Conservation (phyloP, 371 early-diverging fungal genomes). For the Lichtheimia ornata region DNA sequence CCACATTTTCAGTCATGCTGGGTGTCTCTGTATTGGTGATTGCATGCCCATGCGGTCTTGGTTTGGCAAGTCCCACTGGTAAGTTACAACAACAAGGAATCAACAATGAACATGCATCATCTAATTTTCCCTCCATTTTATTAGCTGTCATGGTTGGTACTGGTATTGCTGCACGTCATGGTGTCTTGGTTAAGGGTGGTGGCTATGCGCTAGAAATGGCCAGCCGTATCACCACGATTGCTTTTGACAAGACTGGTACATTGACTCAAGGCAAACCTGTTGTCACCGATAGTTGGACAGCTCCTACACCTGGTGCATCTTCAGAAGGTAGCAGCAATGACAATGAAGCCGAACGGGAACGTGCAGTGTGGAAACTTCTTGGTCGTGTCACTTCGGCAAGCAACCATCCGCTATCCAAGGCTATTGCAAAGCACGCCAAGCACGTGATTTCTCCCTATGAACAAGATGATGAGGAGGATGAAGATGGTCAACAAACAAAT, state of each 20-base stretch:
- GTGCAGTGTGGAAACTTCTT: constrained; percentile 42
- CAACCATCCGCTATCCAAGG: constrained; percentile 47
- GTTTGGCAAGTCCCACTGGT: constrained; percentile 81
- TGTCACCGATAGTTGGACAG: constrained; percentile 47
- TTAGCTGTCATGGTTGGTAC: constrained; percentile 90
- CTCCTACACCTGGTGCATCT: constrained; percentile 6
- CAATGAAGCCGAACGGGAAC: constrained; percentile 8
- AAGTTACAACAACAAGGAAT: neutral
- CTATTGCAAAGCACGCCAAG: constrained; percentile 41
- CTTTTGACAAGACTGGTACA: constrained; percentile 91
- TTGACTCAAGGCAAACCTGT: constrained; percentile 68
- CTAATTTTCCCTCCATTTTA: neutral
- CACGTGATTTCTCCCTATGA: constrained; percentile 14
- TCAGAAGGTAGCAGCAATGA: constrained; percentile 1
- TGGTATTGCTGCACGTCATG: constrained; percentile 78
- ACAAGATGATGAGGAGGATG: constrained; percentile 7
- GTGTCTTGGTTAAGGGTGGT: constrained; percentile 56
- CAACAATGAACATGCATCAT: too few relatives aligned
- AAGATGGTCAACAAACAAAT: neutral
- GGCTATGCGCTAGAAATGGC: constrained; percentile 64
- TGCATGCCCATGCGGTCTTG: constrained; percentile 76
- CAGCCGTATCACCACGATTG: constrained; percentile 90
- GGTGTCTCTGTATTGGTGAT: constrained; percentile 70
- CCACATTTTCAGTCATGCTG: constrained; percentile 41
- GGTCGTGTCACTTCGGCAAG: constrained; percentile 47